Evolutionary conservation across 768 basidiomycete species (phyloP).

Genomic region (Crucibulum laeve): DNA sequence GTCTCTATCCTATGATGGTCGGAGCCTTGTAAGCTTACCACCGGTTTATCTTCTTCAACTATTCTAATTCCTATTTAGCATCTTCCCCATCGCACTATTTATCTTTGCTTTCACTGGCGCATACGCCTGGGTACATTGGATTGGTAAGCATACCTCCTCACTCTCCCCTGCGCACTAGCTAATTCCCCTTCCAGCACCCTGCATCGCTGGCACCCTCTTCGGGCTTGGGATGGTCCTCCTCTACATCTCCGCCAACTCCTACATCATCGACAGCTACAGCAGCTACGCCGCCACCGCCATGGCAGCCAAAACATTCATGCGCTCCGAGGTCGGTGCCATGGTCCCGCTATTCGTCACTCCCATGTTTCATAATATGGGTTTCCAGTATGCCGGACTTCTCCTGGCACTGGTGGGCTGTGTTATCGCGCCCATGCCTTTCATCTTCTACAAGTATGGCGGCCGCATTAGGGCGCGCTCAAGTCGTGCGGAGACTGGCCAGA

Average conservation of each 20-base stretch:
- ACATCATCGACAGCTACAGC: constrained; percentile 40
- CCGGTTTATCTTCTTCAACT: background rate
- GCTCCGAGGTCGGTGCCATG: constrained; percentile 29
- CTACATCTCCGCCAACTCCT: constrained; percentile 39
- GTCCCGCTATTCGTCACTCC: constrained; percentile 35
- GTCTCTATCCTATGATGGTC: constrained; percentile 36
- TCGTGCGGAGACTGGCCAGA: too few species aligned
- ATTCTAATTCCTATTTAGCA: constrained; percentile 11
- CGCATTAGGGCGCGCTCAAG: constrained; percentile 24
- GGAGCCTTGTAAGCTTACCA: constrained; percentile 26
- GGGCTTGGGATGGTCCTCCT: constrained; percentile 38
- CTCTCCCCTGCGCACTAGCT: background rate
- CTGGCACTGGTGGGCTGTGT: constrained; percentile 26
- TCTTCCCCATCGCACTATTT: constrained; percentile 36
- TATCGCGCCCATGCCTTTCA: constrained; percentile 34
- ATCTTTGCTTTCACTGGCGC: constrained; percentile 41
- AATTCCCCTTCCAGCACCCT: constrained; percentile 17
- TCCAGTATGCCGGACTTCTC: constrained; percentile 34
- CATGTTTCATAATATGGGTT: constrained; percentile 37
- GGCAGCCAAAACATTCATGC: constrained; percentile 38
- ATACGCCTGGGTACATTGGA: constrained; percentile 34
- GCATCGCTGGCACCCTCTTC: constrained; percentile 31
- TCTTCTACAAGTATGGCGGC: constrained; percentile 37
- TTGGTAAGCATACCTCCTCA: constrained; percentile 15
- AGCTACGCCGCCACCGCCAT: constrained; percentile 39